Evolutionary conservation across 78 protist species (phyloP), one percentile per base, ranked within the genome.

Genomic region (Cavenderia fasciculata): DNA sequence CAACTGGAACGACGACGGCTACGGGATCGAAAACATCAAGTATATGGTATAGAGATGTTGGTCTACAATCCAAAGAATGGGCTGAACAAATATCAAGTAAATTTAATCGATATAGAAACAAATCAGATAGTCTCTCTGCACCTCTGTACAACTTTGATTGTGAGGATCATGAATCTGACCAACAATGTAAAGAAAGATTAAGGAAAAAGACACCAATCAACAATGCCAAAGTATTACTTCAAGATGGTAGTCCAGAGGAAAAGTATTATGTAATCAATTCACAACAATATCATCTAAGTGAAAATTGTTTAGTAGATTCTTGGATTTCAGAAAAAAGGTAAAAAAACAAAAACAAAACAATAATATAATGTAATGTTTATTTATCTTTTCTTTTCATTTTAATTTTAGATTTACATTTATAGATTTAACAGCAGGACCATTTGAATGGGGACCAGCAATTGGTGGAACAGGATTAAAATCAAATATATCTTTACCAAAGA

Each of bases 391-490:
- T n/a, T n/a, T n/a, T n/a, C n/a, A n/a, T n/a, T n/a, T n/a, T n/a
- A n/a, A n/a, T n/a, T n/a, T n/a, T n/a, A n/a, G 92, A 25, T 75
- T 86, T 43, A 66, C 86, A 18, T 86, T 86, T 46, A 71, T 86
- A 0, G 92, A 86, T 66, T 21, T 86, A 8, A 86, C 92, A 0
- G 92, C 92, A 3, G 92, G 92, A n/a, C 92, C 92, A 6, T 69
- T 86, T 31, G 71, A 43, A 40, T 86, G 92, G 92, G 92, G 92
- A 33, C 85, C 92, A 2, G 56, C 92, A 0, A 72, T 82, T 2
- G 78, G 78, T 43, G 90, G 90, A 23, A 82, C 46, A 56, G 90
- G 90, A 31, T 43, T 82, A 33, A 82, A 82, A 54, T 56, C 74
- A 2, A 18, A 29, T 0, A 6, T 49, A 2, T 56, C 90, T 0